phyloP scores from a whole-genome alignment of 805 yeast species.

The Maudiozyma turicensis region DNA sequence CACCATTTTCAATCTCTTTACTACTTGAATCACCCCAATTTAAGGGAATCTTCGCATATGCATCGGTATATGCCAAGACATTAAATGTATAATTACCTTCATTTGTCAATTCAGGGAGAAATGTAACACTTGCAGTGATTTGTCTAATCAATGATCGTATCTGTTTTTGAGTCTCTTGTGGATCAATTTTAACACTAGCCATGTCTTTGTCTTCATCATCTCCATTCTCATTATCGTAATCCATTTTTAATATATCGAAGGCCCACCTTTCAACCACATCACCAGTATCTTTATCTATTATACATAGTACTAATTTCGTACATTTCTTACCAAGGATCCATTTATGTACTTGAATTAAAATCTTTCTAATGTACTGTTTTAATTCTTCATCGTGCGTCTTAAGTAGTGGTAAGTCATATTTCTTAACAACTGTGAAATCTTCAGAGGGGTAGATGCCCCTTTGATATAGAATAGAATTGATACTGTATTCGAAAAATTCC shows the following conservation, averaged over 20 bases:
- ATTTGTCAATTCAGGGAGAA: constrained; percentile 60
- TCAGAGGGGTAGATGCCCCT: constrained; percentile 84
- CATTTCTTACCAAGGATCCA: constrained; percentile 71
- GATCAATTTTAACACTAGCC: constrained; percentile 1
- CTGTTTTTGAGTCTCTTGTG: constrained; percentile 47
- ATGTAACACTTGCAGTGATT: constrained; percentile 78
- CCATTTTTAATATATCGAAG: constrained; percentile 44
- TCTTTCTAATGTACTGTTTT: constrained; percentile 52
- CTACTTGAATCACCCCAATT: constrained; percentile 82
- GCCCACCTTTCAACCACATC: constrained; percentile 83
- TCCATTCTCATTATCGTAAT: neutral
- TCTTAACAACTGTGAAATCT: constrained; percentile 67
- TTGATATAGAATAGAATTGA: constrained; percentile 76
- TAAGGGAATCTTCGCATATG: constrained; percentile 53
- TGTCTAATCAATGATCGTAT: constrained; percentile 84
- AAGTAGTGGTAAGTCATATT: constrained; percentile 70
- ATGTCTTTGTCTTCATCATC: constrained; percentile 4
- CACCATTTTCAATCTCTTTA: constrained; percentile 47
- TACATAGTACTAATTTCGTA: constrained; percentile 57
- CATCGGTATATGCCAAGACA: constrained; percentile 74
- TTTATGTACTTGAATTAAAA: constrained; percentile 56
- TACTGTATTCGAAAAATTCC: constrained; percentile 75
- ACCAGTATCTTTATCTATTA: constrained; percentile 56
- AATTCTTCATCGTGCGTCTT: constrained; percentile 71
- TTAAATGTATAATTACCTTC: constrained; percentile 65